These are phyloP conservation scores for Rhizophlyctis rosea DNA, from an alignment of 192 early-diverging fungal species.

Conservation along the genomic window DNA sequence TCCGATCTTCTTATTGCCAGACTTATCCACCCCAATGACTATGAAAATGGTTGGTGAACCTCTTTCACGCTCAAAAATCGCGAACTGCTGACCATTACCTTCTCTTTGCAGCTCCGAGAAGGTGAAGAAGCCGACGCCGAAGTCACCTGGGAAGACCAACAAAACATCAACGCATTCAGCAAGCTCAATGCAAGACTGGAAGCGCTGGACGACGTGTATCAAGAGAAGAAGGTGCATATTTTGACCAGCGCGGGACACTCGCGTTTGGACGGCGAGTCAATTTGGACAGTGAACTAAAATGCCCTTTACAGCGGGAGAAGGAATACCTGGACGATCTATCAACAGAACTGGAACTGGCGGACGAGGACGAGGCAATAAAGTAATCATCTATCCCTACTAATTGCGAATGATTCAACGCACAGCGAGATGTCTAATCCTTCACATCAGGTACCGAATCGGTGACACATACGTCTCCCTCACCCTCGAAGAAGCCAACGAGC, in stretches of 20 bases:
- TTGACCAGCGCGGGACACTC: not conserved
- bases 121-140: slow-evolving; percentile 61
- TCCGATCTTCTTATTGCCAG: too few species aligned
- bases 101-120: slow-evolving; percentile 16
- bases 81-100: not conserved
- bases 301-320: slow-evolving; percentile 74
- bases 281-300: too few species aligned
- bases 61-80: not conserved
- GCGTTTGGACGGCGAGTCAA: too few species aligned
- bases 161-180: slow-evolving; percentile 92
- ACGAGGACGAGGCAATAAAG: slow-evolving; percentile 83
- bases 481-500: slow-evolving; percentile 68
- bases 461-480: slow-evolving; percentile 78
- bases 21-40: too few species aligned
- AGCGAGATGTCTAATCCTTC: not conserved
- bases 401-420: not conserved
- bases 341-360: slow-evolving; percentile 85
- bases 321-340: slow-evolving; percentile 94
- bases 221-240: slow-evolving; percentile 68
- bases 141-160: slow-evolving; percentile 97
- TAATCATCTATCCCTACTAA: slow-evolving; percentile 30
- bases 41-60: too few species aligned
- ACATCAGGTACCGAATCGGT: slow-evolving; percentile 73
- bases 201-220: slow-evolving; percentile 73
- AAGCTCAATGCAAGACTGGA: slow-evolving; percentile 76